These are phyloP conservation scores for Phlebiopsis flavidoalba DNA, from an alignment of 768 basidiomycete genomes.

Conservation along the genomic window DNA sequence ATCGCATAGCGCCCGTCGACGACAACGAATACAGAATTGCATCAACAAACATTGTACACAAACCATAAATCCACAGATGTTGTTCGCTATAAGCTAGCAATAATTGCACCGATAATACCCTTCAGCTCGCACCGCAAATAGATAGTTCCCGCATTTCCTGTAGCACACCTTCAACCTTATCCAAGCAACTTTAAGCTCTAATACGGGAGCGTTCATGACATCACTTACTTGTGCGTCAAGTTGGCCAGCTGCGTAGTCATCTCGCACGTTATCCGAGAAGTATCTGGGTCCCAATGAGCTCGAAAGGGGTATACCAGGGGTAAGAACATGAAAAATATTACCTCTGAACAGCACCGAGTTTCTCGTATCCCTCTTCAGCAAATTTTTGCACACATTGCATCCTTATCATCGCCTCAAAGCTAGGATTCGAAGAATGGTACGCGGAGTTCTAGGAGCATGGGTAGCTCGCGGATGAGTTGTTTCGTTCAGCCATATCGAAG, in stretches of 20 bases:
- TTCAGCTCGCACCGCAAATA: conserved; percentile 68
- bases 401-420: conserved; percentile 97
- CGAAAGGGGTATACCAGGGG: background rate
- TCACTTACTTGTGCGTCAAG: conserved; percentile 80
- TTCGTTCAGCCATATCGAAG: conserved; percentile 90
- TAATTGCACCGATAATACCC: background rate
- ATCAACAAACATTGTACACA: background rate
- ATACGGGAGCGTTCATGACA: background rate
- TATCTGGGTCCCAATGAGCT: conserved; percentile 43
- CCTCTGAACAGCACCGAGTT: conserved; percentile 91
- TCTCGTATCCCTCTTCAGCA: conserved; percentile 97
- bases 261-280: conserved; percentile 84
- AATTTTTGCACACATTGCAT: conserved; percentile 98
- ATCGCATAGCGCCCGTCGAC: too few species aligned
- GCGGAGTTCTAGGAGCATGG: conserved; percentile 88
- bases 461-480: conserved; percentile 86
- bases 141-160: conserved; percentile 96
- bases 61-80: background rate
- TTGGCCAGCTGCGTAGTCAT: conserved; percentile 96
- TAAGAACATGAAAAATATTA: conserved; percentile 24
- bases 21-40: background rate
- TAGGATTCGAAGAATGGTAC: conserved; percentile 98
- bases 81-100: conserved; percentile 1
- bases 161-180: conserved; percentile 91
- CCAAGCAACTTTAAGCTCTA: background rate